Evolutionary conservation across 2,329 filamentous ascomycete species (phyloP).

Genomic region (Tolypocladium tropicale): DNA sequence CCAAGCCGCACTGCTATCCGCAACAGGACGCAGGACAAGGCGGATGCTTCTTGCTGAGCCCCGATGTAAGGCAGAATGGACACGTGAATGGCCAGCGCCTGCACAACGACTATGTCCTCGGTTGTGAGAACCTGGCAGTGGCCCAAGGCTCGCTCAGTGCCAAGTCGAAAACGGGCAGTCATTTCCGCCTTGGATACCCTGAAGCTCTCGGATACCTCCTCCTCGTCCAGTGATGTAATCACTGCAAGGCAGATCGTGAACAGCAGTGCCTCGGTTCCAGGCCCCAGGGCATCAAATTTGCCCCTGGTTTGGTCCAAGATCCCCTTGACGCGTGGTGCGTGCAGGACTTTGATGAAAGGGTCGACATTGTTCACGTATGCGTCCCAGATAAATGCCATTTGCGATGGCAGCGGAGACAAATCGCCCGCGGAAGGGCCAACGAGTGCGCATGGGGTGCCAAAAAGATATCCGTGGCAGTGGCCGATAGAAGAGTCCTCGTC

Average conservation of each 20-base stretch:
- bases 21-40: constrained; percentile 12
- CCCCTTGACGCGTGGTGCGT: constrained; percentile 9
- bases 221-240: constrained; percentile 13
- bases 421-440: constrained; percentile 1
- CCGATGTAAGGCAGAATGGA: constrained; percentile 10
- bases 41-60: constrained; percentile 12
- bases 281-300: constrained; percentile 9
- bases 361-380: constrained; percentile 18
- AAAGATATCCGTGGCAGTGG: constrained; percentile 8
- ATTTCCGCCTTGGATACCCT: constrained; percentile 7
- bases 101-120: constrained; percentile 12
- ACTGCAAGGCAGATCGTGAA: constrained; percentile 16
- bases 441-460: constrained; percentile 5
- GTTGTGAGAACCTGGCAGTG: constrained; percentile 11
- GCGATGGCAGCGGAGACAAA: constrained; percentile 15
- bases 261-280: constrained; percentile 12
- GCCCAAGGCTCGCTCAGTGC: constrained; percentile 14
- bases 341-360: constrained; percentile 19
- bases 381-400: constrained; percentile 19
- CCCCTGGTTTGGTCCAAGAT: constrained; percentile 9
- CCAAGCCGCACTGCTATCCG: constrained; percentile 12
- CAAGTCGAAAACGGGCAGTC: constrained; percentile 9
- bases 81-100: constrained; percentile 16
- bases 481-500: neutral
- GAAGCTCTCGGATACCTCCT: constrained; percentile 9